Evolutionary conservation across 306 rosid genomes (phyloP).

Genomic region (Glycyrrhiza uralensis): DNA sequence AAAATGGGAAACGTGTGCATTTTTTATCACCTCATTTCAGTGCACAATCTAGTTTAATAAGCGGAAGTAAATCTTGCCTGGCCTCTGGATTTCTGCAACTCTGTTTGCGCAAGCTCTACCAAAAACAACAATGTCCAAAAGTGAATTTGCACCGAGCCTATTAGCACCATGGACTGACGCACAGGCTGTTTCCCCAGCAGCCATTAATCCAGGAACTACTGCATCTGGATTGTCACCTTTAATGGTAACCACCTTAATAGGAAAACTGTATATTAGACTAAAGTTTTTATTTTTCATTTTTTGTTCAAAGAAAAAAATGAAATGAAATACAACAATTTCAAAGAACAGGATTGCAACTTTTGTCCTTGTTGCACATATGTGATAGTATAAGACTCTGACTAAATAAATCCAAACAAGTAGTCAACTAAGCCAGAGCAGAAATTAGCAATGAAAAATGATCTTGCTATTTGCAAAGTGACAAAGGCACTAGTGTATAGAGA

Average conservation of each 20-base stretch:
- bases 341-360: neutral
- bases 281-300: neutral
- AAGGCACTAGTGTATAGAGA: neutral
- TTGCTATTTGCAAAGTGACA: neutral
- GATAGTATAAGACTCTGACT: neutral
- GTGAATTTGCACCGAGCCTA: constrained; percentile 90
- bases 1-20: neutral
- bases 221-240: constrained; percentile 66
- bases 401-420: neutral
- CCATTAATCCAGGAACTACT: constrained; percentile 68
- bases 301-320: neutral
- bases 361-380: neutral
- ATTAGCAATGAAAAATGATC: neutral
- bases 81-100: constrained; percentile 68
- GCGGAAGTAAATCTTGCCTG: constrained; percentile 46
- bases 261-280: neutral
- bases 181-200: constrained; percentile 89
- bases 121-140: constrained; percentile 80
- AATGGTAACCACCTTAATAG: constrained; percentile 56
- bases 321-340: neutral
- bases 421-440: neutral
- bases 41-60: neutral
- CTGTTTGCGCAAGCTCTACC: constrained; percentile 92
- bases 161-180: constrained; percentile 90
- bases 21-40: neutral